Conservation (phyloP, 169 alveolate genomes). For the Plasmodium knowlesi region DNA sequence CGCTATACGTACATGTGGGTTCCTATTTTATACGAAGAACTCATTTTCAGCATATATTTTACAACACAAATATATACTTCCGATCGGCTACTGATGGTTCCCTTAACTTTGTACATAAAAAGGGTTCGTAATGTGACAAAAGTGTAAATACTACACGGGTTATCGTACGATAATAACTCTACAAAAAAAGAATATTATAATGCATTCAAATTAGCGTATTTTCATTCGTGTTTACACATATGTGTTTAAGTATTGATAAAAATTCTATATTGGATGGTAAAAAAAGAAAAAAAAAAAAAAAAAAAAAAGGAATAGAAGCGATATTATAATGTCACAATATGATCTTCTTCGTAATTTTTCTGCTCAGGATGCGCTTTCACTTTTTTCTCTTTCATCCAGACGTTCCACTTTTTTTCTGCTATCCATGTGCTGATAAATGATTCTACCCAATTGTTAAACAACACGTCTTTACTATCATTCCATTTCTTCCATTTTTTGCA, state of each 20-base stretch:
- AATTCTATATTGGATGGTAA: neutral
- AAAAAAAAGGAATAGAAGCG: neutral
- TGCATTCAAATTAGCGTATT: neutral
- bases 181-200: neutral
- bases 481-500: slow-evolving; percentile 7
- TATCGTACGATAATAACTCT: neutral
- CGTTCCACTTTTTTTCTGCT: slow-evolving; percentile 11
- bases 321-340: neutral
- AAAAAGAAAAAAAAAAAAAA: neutral
- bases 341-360: neutral
- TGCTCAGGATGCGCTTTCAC: neutral
- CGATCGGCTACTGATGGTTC: neutral
- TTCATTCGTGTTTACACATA: neutral
- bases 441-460: slow-evolving; percentile 5
- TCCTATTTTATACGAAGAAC: neutral
- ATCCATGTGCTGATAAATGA: neutral
- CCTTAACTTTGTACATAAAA: neutral
- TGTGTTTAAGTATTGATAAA: neutral
- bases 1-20: neutral
- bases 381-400: neutral
- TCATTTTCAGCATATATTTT: neutral
- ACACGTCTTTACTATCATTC: neutral
- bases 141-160: neutral
- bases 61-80: neutral
- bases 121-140: neutral